Base-by-base conservation (phyloP, 768 basidiomycete genomes). In the Kwoniella sp. region DNA sequence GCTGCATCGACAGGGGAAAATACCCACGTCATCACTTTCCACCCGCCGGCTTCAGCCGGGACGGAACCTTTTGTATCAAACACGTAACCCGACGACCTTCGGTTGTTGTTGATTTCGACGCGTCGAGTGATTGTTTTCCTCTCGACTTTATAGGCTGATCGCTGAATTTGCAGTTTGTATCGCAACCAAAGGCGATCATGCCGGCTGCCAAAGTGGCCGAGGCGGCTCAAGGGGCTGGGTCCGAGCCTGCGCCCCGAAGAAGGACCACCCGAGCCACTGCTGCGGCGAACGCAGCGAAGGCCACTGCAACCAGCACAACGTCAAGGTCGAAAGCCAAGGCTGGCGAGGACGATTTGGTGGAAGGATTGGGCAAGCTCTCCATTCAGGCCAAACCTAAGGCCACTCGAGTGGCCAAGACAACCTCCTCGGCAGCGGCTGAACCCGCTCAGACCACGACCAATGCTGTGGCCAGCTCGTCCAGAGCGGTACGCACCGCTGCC, bases 361-460 rank as follows among this genome's bases (percentile, higher is more conserved):
- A 52, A 17, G 50, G 50, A 10, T 44, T 52, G 29, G 42, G 50
- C 15, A 52, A 52, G 20, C 25, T 53, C 27, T 22, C n/a, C 3
- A 45, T 53, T 4, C 46, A 41, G 39, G 46, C 32, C 28, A 40
- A 44, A 28, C 32, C 27, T 19, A 53, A 47, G 29, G 40, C 47
- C 17, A 50, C 25, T n/a, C 19, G 38, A 1, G 15, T 47, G 3
- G 39, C 43, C 3, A 45, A 45, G n/a, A 23, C 19, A 6, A 17
- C 43, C 8, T 10, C 19, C 43, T 15, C 19, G 8, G 31, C 4
- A 17, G 31, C 43, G 12, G 11, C 56, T 36, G 9, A 31, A 40
- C 26, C 31, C 4, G 22, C 29, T 34, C 11, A 8, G 9, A 49
- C 34, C 15, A 3, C 47, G 34, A 38, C 22, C 34, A 15, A 11